Evolutionary conservation across 805 yeast species (phyloP), one percentile per base, ranked within the genome.

Genomic region (Zygosaccharomyces rouxii): DNA sequence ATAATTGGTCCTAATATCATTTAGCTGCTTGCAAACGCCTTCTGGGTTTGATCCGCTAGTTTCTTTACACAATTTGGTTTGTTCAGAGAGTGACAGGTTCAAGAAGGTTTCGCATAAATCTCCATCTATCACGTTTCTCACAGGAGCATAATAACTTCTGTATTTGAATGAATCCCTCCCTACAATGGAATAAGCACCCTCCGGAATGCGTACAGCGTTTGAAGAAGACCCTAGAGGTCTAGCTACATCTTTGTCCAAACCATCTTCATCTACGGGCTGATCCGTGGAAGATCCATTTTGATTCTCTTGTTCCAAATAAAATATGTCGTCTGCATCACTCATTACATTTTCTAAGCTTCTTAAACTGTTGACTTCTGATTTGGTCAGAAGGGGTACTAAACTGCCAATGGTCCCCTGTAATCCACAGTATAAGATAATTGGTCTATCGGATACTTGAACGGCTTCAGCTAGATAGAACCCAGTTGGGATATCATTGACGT

Each of bases 61-160:
- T 1, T 64, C 62, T 11, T 60, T 58, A 18, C 78, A 61, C 7
- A 63, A 47, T 13, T 50, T 33, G 7, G 45, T 37, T 45, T 63
- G 66, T 47, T 62, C 67, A 16, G 49, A 33, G 1, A 49, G 35
- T 4, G 53, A 45, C n/a, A 62, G 37, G 7, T 58, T 42, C 60
- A 66, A 25, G 58, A 71, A 86, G 37, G 67, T 63, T 57, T 89
- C 97, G 42, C 92, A 71, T 13, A 87, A 70, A 62, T 94, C 98
- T 7, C 99, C 99, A 67, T 94, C 97, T 35, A 94, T 75, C 2
- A 86, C 81, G 43, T 80, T 76, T 53, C 81, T 83, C 2, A 76
- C 78, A 0, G 97, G 97, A n/a, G 79, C 81, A 63, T 88, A 89
- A 59, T 84, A 85, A 45, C 97, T 76, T 47, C 97, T 70, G 62